Conservation (phyloP, 352 stramenopile genomes). For the Phytopythium oedochilum region DNA sequence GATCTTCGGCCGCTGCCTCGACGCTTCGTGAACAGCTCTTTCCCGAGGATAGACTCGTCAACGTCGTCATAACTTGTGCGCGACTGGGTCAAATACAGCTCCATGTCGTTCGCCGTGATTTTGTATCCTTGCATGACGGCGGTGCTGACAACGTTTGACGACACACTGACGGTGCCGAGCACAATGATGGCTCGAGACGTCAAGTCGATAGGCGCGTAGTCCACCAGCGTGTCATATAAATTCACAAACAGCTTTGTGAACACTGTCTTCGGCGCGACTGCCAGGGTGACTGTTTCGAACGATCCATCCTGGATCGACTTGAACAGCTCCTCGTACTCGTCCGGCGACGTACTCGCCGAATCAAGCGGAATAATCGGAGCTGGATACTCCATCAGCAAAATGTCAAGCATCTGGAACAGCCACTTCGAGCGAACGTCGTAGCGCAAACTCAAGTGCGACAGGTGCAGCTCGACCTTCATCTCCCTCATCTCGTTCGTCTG, state of each 20-base stretch:
- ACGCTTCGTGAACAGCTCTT: constrained; percentile 41
- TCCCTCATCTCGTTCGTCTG: constrained; percentile 86
- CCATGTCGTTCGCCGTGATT: constrained; percentile 61
- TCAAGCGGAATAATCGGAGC: constrained; percentile 80
- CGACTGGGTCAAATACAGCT: constrained; percentile 67
- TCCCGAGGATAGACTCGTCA: constrained; percentile 55
- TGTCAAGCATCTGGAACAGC: constrained; percentile 69
- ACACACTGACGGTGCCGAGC: constrained; percentile 68
- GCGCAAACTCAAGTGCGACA: constrained; percentile 78
- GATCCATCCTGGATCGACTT: constrained; percentile 19
- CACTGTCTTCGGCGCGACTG: constrained; percentile 67
- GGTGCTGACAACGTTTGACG: constrained; percentile 82
- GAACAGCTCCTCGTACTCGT: constrained; percentile 43
- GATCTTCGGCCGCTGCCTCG: constrained; percentile 10
- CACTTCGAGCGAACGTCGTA: constrained; percentile 83
- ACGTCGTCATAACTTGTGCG: constrained; percentile 67
- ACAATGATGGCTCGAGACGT: constrained; percentile 71
- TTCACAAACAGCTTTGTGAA: constrained; percentile 89
- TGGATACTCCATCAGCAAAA: constrained; percentile 80
- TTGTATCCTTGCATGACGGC: constrained; percentile 88
- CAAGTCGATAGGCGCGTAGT: constrained; percentile 67
- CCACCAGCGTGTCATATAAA: constrained; percentile 75
- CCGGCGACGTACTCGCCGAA: constrained; percentile 53
- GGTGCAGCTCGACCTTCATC: constrained; percentile 84
- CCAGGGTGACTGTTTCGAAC: constrained; percentile 61